Conservation (phyloP, 495 filamentous ascomycete genomes). For the Neurospora sp. region DNA sequence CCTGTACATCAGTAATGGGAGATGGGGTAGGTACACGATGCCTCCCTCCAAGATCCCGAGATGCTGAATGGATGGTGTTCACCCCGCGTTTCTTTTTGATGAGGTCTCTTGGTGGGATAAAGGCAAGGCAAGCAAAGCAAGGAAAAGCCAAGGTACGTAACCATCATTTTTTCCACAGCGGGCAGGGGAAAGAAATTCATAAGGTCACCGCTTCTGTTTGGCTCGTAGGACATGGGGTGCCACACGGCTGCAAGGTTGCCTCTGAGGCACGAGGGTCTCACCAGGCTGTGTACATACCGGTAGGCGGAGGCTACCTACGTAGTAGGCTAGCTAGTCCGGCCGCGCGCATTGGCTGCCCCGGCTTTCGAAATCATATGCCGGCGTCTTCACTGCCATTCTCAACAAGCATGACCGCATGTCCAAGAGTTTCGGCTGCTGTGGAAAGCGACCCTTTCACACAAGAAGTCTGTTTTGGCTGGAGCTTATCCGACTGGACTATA, state of each 20-base stretch:
- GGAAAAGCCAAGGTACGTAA: neutral
- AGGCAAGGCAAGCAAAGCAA: neutral
- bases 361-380: neutral
- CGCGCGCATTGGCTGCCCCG: constrained; percentile 2
- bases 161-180: neutral
- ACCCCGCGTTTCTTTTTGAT: neutral
- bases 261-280: constrained; percentile 5
- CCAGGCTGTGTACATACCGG: constrained; percentile 8
- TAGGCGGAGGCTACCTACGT: neutral
- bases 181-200: neutral
- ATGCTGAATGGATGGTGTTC: neutral
- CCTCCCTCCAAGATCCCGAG: neutral
- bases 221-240: constrained; percentile 3
- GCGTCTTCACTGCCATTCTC: neutral
- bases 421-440: neutral
- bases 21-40: neutral
- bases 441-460: neutral
- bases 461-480: neutral
- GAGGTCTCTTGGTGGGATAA: neutral
- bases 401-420: neutral
- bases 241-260: constrained; percentile 14
- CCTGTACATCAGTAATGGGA: no score
- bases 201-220: neutral
- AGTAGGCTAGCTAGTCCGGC: neutral
- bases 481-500: neutral